A percentile compares a stretch with the other conserved stretches of the same genome.
Evolutionary conservation across 352 stramenopile species (phyloP).

Genomic region (Globisporangium apiculatum): DNA sequence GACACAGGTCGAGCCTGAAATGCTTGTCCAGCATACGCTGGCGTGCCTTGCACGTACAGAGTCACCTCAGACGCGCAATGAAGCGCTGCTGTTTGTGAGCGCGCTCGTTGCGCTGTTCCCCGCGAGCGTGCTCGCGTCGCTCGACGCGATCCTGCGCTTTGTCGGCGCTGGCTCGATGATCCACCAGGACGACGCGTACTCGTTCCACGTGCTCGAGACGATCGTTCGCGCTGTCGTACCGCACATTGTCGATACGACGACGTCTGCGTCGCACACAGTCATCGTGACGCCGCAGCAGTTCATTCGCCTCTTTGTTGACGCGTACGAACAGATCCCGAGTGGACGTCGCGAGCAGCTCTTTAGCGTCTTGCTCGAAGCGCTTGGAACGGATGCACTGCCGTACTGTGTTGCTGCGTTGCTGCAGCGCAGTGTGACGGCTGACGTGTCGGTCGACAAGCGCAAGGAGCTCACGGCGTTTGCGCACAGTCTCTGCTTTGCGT

Average conservation of each 20-base stretch:
- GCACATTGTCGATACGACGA: conserved; percentile 40
- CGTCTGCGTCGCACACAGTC: conserved; percentile 2
- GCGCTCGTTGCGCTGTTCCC: conserved; percentile 72
- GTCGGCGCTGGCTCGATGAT: conserved; percentile 39
- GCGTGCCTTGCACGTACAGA: conserved; percentile 52
- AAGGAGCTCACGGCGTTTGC: conserved; percentile 62
- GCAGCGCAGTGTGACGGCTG: conserved; percentile 24
- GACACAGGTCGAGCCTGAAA: conserved; percentile 36
- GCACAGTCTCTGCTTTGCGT: conserved; percentile 53
- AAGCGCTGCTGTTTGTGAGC: conserved; percentile 76
- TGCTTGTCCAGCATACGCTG: conserved; percentile 77
- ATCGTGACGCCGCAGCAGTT: conserved; percentile 67
- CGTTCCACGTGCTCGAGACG: conserved; percentile 82
- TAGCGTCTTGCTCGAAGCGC: conserved; percentile 43
- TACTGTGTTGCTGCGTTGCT: conserved; percentile 56
- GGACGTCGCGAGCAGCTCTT: conserved; percentile 57
- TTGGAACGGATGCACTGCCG: conserved; percentile 42
- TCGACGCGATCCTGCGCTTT: conserved; percentile 77
- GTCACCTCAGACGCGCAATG: conserved; percentile 75
- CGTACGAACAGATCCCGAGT: conserved; percentile 59
- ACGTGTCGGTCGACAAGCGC: conserved; percentile 18
- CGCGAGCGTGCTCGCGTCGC: conserved; percentile 54
- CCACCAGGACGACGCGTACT: conserved; percentile 79
- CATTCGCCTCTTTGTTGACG: conserved; percentile 67
- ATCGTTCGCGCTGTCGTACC: conserved; percentile 77